Percentiles rank a stretch among this genome's conserved stretches.
Evolutionary conservation across 2,329 filamentous ascomycete genomes (phyloP).

Genomic region (Aspergillus novoparasiticus): DNA sequence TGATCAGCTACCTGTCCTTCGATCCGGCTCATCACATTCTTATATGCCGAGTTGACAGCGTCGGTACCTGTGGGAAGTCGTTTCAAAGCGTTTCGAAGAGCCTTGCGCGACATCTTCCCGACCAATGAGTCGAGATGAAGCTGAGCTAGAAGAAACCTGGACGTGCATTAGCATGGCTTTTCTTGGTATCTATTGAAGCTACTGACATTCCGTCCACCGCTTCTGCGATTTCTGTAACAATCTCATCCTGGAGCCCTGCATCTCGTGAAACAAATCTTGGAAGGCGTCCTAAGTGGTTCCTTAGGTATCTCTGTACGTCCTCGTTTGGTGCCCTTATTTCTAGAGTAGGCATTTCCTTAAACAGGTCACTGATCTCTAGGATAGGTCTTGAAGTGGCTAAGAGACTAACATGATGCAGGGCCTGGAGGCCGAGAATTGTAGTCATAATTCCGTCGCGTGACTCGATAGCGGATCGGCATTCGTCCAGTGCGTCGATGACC

Average conservation of each 20-base stretch:
- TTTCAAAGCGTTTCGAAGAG: not conserved
- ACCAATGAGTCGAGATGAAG: slow-evolving; percentile 26
- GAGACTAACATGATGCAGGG: not conserved
- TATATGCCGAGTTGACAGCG: not conserved
- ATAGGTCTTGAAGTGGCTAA: not conserved
- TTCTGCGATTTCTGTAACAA: slow-evolving; percentile 21
- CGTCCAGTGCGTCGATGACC: not conserved
- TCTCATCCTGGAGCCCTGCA: not conserved
- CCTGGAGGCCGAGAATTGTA: not conserved
- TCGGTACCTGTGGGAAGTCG: not conserved
- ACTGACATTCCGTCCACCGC: slow-evolving; percentile 38
- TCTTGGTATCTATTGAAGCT: too few relatives aligned
- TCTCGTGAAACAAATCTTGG: not conserved
- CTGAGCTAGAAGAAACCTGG: slow-evolving; percentile 30
- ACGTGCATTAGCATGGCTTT: too few relatives aligned
- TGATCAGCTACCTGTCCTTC: slow-evolving; percentile 37
- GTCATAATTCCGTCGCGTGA: not conserved
- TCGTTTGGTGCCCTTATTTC: not conserved
- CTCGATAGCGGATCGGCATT: not conserved
- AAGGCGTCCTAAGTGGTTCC: not conserved
- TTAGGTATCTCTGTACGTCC: not conserved
- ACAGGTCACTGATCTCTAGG: not conserved
- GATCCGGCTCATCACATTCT: slow-evolving; percentile 46
- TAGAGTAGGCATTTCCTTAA: not conserved
- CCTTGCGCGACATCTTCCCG: slow-evolving; percentile 26